Conservation (phyloP, 139 green algal genomes). For the Zygnema cylindricum region DNA sequence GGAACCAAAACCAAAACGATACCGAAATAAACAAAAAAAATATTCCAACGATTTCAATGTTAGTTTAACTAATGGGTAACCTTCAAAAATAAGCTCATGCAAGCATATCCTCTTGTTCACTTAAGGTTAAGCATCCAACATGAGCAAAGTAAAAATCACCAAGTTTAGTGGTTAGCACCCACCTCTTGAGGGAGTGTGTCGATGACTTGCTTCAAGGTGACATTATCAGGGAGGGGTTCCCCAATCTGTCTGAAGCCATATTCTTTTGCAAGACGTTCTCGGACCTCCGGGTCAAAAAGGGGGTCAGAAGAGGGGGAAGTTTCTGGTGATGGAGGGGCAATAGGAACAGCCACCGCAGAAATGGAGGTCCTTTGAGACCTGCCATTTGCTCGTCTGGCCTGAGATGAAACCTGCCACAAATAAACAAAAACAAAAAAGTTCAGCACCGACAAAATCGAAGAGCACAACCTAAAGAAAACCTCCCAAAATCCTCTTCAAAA, state of each 20-base stretch:
- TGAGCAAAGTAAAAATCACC: too few species aligned
- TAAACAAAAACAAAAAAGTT: neutral
- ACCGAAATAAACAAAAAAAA: too few species aligned
- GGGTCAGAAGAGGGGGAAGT: neutral
- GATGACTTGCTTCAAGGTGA: constrained; percentile 85
- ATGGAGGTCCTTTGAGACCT: neutral
- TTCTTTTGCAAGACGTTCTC: constrained; percentile 65
- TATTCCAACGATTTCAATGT: too few species aligned
- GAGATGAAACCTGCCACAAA: neutral
- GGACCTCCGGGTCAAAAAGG: constrained; percentile 34
- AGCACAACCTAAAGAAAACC: neutral
- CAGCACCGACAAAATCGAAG: neutral
- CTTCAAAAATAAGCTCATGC: too few species aligned
- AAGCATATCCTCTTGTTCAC: too few species aligned
- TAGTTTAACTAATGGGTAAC: too few species aligned
- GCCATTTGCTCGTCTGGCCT: neutral
- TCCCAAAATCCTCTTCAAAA: neutral
- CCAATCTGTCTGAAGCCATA: constrained; percentile 86
- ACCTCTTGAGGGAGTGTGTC: constrained; percentile 83
- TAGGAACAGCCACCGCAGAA: neutral
- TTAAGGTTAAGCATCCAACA: too few species aligned
- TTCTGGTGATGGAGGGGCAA: neutral
- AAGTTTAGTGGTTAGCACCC: too few species aligned
- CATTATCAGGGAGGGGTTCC: constrained; percentile 79
- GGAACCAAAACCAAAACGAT: too few species aligned